Base-by-base conservation (phyloP, 352 stramenopile species). In the Globisporangium paddicum region DNA sequence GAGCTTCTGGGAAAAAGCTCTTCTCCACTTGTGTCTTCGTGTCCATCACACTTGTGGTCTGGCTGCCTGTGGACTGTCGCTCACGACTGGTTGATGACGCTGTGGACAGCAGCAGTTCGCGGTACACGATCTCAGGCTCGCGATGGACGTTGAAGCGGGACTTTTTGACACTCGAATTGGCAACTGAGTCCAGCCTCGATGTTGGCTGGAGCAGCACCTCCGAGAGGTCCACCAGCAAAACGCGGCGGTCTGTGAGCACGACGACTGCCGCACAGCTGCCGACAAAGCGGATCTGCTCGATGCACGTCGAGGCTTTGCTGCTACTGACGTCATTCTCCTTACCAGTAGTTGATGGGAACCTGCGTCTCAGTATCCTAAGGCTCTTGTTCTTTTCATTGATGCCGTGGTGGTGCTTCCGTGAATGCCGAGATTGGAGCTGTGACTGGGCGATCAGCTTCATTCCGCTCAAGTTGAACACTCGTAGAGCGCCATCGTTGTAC, bases 401-500 rank as follows among this genome's bases (percentile, higher is more conserved):
- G 30, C 19, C n/a, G 3, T 13, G 11, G 21, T 9, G 5, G 5
- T 32, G 34, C 16, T 56, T 45, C 5, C 44, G 23, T 23, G 23
- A 19, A 5, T 28, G 45, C 44, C 28, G 25, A 46, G 28, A 28
- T 40, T 23, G 46, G 11, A 90, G 52, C 11, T 72, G 58, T 28
- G 71, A 86, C 9, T 79, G 68, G 0, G 68, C 68, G 5, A 87
- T 21, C 8, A 87, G 41, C 2, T 45, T 61, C 57, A 84, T 79
- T 14, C 71, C 58, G 7, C 51, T 55, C 13, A 90, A 37, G 64
- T 90, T 65, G 50, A 89, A 80, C 1, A 87, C 46, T 0, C 81
- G 71, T 11, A 90, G 19, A 4, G 65, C 74, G 10, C 72, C 67
- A 53, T 90, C 75, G 16, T 67, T 63, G 28, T 84, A 87, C 10